Base-by-base conservation (phyloP, 2,329 filamentous ascomycete species). In the Graphilbum fragrans region DNA sequence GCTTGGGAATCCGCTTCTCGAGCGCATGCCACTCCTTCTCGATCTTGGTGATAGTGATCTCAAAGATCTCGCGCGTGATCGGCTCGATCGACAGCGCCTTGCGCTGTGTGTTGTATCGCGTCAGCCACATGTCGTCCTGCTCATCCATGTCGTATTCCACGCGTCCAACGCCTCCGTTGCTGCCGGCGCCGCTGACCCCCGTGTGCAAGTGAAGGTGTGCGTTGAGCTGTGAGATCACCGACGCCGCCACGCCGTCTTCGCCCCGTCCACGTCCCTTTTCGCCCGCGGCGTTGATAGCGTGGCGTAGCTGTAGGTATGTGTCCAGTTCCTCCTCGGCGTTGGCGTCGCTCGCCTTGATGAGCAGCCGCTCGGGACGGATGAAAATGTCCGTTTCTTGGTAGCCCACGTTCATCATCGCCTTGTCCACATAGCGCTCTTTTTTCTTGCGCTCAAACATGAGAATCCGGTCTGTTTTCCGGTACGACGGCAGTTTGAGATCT, bases 121-220 rank as follows among this genome's bases (percentile, higher is more conserved):
- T 83, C 21, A 98, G 67, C 92, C 92, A 98, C 64, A 88, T 86
- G 50, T 94, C 87, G 58, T 98, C 92, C 56, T 98, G 92, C 61
- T 98, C 92, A 55, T 98, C 92, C 92, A 98, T 98, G 59, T 98
- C 92, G 58, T 98, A 98, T 58, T 98, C 92, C 18, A 98, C 92
- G 43, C 86, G 80, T 12, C 86, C 86, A 32, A 93, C 72, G 17
- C 66, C 66, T 40, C 63, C 64, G 29, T 47, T 45, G 46, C 46
- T 47, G 34, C 45, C 46, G 2, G 37, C 46, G 5, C 40, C 42
- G 36, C 41, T 12, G 10, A 21, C 34, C 35, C 5, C 19, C 5
- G 31, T 35, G 32, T 8, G 4, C 8, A 20, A 27, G 40, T 14
- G 11, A 10, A 29, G 62, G 62, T 5, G 66, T 63, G 32, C 29